Percentiles rank a stretch among this genome's conserved stretches.
Conservation (phyloP, 2,329 filamentous ascomycete genomes). For the Alternaria solani region DNA sequence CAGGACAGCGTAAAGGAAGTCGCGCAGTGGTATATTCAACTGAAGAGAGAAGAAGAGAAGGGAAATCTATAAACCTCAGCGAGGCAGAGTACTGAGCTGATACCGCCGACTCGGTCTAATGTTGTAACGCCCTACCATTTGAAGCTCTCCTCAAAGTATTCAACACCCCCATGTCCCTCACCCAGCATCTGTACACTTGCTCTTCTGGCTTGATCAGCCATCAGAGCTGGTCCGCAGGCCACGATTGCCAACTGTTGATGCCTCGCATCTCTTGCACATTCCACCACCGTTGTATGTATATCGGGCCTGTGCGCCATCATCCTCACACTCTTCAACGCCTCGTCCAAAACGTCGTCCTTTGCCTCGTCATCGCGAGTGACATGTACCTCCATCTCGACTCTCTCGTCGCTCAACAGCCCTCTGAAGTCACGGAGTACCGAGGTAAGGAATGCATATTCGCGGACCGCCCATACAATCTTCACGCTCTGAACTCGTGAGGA, state of each 20-base stretch:
- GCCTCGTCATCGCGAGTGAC: conserved; percentile 36
- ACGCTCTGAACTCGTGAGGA: conserved; percentile 27
- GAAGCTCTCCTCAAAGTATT: conserved; percentile 60
- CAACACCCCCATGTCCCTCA: conserved; percentile 40
- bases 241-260: conserved; percentile 49
- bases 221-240: conserved; percentile 56
- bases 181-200: conserved; percentile 50
- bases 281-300: conserved; percentile 45
- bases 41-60: conserved; percentile 12
- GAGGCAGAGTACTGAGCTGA: background rate
- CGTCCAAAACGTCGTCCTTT: conserved; percentile 30
- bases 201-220: conserved; percentile 57
- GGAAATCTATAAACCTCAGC: background rate
- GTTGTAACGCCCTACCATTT: conserved; percentile 46
- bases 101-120: background rate
- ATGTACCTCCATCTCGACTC: conserved; percentile 38
- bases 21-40: conserved; percentile 37
- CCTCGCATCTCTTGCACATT: conserved; percentile 42
- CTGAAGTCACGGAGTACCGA: conserved; percentile 36
- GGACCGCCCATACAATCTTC: conserved; percentile 46
- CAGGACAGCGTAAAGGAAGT: conserved; percentile 40
- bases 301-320: conserved; percentile 52
- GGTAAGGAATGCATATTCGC: conserved; percentile 40
- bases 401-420: conserved; percentile 30
- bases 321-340: conserved; percentile 29